These are phyloP conservation scores for Prunus armeniaca DNA, from an alignment of 306 rosid genomes.

Conservation along the genomic window DNA sequence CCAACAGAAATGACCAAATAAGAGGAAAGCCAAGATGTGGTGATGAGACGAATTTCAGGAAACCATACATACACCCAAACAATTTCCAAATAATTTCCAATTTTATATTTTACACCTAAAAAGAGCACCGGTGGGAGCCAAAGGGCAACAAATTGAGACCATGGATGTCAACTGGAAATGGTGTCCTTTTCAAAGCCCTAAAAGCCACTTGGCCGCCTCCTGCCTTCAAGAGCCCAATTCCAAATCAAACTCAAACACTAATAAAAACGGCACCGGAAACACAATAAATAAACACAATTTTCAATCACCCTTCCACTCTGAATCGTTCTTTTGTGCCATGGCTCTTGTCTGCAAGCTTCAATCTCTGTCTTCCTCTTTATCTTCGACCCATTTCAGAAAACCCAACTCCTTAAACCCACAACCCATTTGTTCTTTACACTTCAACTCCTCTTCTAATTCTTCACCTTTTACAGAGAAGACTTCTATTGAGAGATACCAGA, in stretches of 20 bases:
- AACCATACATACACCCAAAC: too few species aligned
- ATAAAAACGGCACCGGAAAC: not conserved
- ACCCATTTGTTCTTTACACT: slow-evolving; percentile 49
- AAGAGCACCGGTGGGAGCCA: too few species aligned
- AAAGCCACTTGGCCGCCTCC: not conserved
- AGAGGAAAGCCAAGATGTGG: too few species aligned
- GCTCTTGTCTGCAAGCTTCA: slow-evolving; percentile 47
- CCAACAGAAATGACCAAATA: too few species aligned
- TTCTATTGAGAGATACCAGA: slow-evolving; percentile 59
- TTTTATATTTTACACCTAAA: too few species aligned
- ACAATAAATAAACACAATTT: not conserved
- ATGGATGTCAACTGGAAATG: too few species aligned
- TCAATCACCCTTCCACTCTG: too few species aligned
- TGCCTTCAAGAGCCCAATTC: not conserved
- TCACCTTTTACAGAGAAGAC: slow-evolving; percentile 90
- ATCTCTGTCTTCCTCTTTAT: slow-evolving; percentile 37
- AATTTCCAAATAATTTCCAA: too few species aligned
- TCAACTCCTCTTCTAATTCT: slow-evolving; percentile 28
- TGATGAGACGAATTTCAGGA: too few species aligned
- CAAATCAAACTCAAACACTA: not conserved
- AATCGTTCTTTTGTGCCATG: slow-evolving; percentile 28
- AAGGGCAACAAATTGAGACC: too few species aligned
- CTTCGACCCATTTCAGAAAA: slow-evolving; percentile 18
- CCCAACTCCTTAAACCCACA: slow-evolving; percentile 25
- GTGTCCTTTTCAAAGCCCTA: not conserved